Base-by-base conservation (phyloP, 768 basidiomycete genomes). In the Phylloporus sp. region DNA sequence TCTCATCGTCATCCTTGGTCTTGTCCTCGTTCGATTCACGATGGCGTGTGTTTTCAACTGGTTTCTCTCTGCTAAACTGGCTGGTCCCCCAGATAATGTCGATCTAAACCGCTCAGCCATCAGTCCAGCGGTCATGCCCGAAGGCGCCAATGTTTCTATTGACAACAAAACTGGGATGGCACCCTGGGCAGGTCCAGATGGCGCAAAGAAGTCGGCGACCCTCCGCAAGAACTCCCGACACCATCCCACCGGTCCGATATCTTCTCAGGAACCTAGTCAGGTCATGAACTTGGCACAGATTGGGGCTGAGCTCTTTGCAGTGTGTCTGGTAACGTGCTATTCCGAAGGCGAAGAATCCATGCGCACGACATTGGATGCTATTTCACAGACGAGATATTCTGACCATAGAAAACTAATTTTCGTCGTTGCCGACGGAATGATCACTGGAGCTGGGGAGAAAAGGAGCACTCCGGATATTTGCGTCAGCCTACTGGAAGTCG, bases 1-100 rank as follows among this genome's bases (percentile, higher is more conserved):
- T 50, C 80, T 99, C 51, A 81, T 92, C 68, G 84, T 98, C 72
- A 94, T 99, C 64, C 82, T 98, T 49, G 81, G 81, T 26, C 83
- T 99, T 53, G 90, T 99, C 28, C 70, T 97, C 55, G 84, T 91
- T 28, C 90, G 97, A 31, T 99, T 98, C 72, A 70, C 78, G 60
- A 97, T 99, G 95, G 97, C 97, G 1, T 91, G 91, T 68, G 69
- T 95, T 36, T 99, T 98, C 79, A 93, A 84, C 62, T 99, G 97
- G 97, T 95, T 91, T 75, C 73, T 98, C 44, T 95, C 94, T 10
- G 81, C 80, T 8, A 80, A 79, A 49, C 79, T 98, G 29, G 88
- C 93, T 16, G 82, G 84, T 11, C 82, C 91, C 23, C 91, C 91
- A 0, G 80, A 80, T 54, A 82, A 68, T 54, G 79, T 78, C 53